Conservation (phyloP, 495 filamentous ascomycete species). For the Alectoria sarmentosa region DNA sequence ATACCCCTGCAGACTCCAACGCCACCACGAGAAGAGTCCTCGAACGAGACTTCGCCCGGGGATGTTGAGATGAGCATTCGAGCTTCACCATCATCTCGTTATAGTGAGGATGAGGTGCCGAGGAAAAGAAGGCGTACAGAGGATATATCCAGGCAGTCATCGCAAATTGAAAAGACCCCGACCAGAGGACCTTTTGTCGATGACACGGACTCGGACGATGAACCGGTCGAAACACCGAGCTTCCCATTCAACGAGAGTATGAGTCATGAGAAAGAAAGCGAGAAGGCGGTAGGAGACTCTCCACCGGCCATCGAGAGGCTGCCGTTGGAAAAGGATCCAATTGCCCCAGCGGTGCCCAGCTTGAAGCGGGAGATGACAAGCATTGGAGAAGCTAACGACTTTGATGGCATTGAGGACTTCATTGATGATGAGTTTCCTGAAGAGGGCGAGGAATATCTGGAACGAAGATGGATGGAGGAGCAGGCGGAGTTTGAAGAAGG, state of each 20-base stretch:
- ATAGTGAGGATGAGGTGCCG: slow-evolving; percentile 42
- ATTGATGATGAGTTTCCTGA: slow-evolving; percentile 41
- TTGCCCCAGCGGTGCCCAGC: slow-evolving; percentile 28
- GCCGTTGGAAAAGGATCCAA: background rate
- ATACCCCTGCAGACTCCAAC: slow-evolving; percentile 23
- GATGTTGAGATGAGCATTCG: slow-evolving; percentile 26
- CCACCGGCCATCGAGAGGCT: background rate
- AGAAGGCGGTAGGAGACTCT: background rate
- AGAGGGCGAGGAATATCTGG: slow-evolving; percentile 56
- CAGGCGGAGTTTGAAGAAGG: slow-evolving; percentile 51
- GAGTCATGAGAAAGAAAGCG: background rate
- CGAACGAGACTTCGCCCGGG: slow-evolving; percentile 35
- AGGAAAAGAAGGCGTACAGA: slow-evolving; percentile 39
- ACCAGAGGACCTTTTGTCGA: slow-evolving; percentile 54
- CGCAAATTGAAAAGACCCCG: background rate
- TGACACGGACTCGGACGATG: slow-evolving; percentile 46
- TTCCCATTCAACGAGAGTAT: rapidly evolving
- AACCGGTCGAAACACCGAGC: background rate
- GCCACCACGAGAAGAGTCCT: slow-evolving; percentile 33
- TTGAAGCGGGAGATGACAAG: slow-evolving; percentile 53
- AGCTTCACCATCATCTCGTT: slow-evolving; percentile 34
- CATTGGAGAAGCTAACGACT: slow-evolving; percentile 49
- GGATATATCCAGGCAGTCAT: slow-evolving; percentile 4
- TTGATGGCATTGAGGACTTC: slow-evolving; percentile 57
- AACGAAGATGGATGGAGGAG: slow-evolving; percentile 56